Evolutionary conservation across 371 early-diverging fungal genomes (phyloP).

Genomic region (Syncephalastrum monosporum): DNA sequence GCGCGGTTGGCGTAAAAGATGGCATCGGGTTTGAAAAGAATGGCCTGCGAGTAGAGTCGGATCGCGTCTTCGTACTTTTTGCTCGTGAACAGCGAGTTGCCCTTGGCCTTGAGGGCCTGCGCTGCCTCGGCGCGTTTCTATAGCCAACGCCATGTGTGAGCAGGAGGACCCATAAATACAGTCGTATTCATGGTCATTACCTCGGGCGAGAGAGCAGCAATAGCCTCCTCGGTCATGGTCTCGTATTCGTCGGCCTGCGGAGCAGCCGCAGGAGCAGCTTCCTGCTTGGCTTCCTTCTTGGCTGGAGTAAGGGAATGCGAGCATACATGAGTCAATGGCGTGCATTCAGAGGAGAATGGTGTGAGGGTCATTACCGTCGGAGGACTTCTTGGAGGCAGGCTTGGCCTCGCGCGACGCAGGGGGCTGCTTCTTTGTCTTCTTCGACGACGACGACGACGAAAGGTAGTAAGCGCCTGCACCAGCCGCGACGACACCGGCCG

Average conservation of each 20-base stretch:
- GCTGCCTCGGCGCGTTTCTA: conserved; percentile 69
- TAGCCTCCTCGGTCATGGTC: conserved; percentile 57
- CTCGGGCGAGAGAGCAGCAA: conserved; percentile 55
- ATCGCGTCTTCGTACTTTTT: conserved; percentile 86
- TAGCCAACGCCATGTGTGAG: background rate
- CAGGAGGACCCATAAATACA: background rate
- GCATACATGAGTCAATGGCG: no score
- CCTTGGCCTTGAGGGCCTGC: conserved; percentile 77
- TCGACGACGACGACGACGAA: conserved; percentile 41
- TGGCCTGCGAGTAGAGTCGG: conserved; percentile 84
- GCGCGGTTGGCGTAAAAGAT: conserved; percentile 95
- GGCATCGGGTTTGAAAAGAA: conserved; percentile 73
- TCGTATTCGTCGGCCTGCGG: conserved; percentile 39
- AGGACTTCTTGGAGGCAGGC: no score
- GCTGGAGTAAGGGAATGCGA: conserved; percentile 3
- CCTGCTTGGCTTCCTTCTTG: conserved; percentile 21
- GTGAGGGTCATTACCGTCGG: no score
- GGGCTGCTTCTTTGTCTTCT: conserved; percentile 28
- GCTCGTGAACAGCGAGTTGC: conserved; percentile 84
- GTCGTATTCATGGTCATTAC: conserved; percentile 16
- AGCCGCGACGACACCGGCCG: conserved; percentile 63
- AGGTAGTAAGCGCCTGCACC: conserved; percentile 72
- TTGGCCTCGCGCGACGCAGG: no score
- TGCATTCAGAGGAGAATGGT: no score
- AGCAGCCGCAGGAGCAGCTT: conserved; percentile 16